phyloP scores from a whole-genome alignment of 1,284 basidiomycete species.

The Ustilago tritici region DNA sequence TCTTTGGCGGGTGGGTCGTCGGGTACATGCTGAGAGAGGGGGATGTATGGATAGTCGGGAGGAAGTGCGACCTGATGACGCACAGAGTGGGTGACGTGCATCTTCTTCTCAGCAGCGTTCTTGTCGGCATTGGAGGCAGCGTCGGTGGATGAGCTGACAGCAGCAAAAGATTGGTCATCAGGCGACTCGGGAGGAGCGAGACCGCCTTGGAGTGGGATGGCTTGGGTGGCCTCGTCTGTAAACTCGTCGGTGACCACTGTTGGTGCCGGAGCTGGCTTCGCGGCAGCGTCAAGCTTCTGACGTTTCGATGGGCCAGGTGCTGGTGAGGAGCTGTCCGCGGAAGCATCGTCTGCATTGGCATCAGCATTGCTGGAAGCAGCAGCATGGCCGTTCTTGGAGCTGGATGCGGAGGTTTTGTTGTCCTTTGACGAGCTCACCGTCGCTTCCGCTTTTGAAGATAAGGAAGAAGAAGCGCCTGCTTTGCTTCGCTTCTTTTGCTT shows the following conservation, averaged over 20 bases:
- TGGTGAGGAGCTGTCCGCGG: conserved; percentile 23
- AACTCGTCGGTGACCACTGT: conserved; percentile 62
- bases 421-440: neutral
- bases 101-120: conserved; percentile 44
- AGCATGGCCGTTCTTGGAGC: conserved; percentile 6
- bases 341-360: conserved; percentile 6
- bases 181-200: conserved; percentile 26
- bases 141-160: neutral
- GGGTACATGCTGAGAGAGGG: conserved; percentile 91
- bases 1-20: conserved; percentile 88
- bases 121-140: conserved; percentile 25
- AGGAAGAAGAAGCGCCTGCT: conserved; percentile 22
- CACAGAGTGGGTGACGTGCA: conserved; percentile 72
- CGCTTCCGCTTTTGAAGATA: conserved; percentile 8
- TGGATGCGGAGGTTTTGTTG: neutral
- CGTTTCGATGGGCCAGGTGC: conserved; percentile 46
- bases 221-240: conserved; percentile 47
- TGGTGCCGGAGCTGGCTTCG: conserved; percentile 39
- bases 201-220: conserved; percentile 35
- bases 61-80: conserved; percentile 96
- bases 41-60: conserved; percentile 88
- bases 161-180: conserved; percentile 4
- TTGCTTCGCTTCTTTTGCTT: conserved; percentile 50
- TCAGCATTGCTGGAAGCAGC: conserved; percentile 6
- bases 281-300: conserved; percentile 30